Evolutionary conservation across 108 stramenopile species (phyloP).

Genomic region (Cyclotella distinguenda): DNA sequence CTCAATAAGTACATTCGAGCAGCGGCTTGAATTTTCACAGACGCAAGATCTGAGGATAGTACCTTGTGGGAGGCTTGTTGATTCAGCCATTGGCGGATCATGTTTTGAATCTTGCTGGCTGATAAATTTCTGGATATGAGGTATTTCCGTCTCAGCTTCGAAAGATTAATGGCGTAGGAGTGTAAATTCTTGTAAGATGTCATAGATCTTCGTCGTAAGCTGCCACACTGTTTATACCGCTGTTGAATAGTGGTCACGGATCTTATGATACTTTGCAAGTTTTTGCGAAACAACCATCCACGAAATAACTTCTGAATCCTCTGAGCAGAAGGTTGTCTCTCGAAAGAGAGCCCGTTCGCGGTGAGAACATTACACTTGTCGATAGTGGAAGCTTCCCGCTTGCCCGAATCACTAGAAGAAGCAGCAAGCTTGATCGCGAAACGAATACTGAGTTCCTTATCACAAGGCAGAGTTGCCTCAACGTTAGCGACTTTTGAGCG

Average conservation of each 20-base stretch:
- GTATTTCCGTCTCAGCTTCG: not conserved
- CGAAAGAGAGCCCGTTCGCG: too few species aligned
- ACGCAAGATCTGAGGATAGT: not conserved
- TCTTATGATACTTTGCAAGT: not conserved
- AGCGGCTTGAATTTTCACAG: not conserved
- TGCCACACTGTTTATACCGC: not conserved
- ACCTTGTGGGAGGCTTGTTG: not conserved
- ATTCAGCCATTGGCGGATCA: not conserved
- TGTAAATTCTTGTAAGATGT: not conserved
- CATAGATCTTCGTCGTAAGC: not conserved
- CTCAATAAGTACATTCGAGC: not conserved
- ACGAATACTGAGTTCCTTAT: too few species aligned
- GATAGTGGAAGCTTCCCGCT: too few species aligned
- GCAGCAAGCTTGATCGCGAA: too few species aligned
- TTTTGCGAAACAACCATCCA: constrained; percentile 4
- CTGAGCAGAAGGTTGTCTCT: not conserved
- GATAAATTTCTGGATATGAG: not conserved
- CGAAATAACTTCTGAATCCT: constrained; percentile 11
- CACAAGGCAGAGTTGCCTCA: too few species aligned
- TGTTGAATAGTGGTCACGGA: not conserved
- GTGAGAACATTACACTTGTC: too few species aligned
- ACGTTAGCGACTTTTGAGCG: not conserved
- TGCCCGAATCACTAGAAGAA: too few species aligned
- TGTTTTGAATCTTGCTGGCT: not conserved
- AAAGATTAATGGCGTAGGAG: not conserved